These are phyloP conservation scores for Amoebophrya sp. DNA, from an alignment of 169 alveolate genomes.

Conservation along the genomic window DNA sequence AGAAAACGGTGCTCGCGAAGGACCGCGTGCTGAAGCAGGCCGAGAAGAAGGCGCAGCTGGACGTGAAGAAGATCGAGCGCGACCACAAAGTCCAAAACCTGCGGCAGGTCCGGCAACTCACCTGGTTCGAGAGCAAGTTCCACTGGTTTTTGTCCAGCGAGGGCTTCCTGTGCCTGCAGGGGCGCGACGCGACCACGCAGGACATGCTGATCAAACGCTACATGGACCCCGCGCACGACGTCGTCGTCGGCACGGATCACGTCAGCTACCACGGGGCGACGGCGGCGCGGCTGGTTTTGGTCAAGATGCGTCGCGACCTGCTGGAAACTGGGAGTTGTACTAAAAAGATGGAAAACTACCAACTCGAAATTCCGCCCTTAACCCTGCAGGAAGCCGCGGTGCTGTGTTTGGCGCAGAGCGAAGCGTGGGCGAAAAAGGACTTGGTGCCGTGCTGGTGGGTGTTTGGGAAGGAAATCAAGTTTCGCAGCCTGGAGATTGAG, in stretches of 20 bases:
- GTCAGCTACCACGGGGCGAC: too few species aligned
- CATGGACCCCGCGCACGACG: not conserved
- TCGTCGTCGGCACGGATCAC: not conserved
- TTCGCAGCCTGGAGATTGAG: not conserved
- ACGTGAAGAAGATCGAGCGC: not conserved
- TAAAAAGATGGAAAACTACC: too few species aligned
- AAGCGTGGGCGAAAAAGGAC: not conserved
- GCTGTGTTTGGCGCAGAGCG: not conserved
- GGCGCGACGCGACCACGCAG: slow-evolving; percentile 19
- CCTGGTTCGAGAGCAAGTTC: slow-evolving; percentile 10
- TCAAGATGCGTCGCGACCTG: too few species aligned
- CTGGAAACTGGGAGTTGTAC: too few species aligned
- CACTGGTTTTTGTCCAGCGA: not conserved
- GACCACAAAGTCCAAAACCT: not conserved
- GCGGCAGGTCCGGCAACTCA: not conserved
- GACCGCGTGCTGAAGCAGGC: not conserved
- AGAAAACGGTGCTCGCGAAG: not conserved
- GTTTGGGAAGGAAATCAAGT: not conserved
- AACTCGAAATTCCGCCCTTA: not conserved
- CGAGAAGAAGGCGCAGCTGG: not conserved
- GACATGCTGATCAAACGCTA: not conserved
- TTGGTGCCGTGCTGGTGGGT: not conserved
- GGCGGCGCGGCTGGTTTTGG: too few species aligned
- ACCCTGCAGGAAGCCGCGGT: slow-evolving; percentile 10
- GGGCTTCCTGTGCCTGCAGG: not conserved